Evolutionary conservation across 108 stramenopile genomes (phyloP), one percentile per base, ranked within the genome.

Genomic region (Seminavis robusta): DNA sequence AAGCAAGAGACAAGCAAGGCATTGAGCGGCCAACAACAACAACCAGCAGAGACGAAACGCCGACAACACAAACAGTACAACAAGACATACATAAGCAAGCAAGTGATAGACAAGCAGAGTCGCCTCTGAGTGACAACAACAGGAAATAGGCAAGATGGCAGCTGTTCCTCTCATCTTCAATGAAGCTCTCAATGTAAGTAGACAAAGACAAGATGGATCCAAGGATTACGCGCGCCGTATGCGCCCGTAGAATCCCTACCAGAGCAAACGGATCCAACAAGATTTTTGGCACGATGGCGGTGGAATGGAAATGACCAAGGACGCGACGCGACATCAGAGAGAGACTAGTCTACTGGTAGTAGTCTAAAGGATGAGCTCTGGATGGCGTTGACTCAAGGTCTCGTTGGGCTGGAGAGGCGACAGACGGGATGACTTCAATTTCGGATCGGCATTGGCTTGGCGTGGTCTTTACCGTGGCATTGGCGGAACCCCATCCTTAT

Each of bases 171-270:
- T 93, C 24, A 58, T 60, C 63, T 93, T 93, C 49, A 71, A 59
- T 44, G 87, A 93, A 78, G 87, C 84, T 32, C 73, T 93, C 52
- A 93, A 93, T 52, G 91, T 93, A 70, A 85, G 91, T 93, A 7
- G 23, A 8, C 7, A n/a, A 46, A 31, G 20, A n/a, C 23, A 21
- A 27, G 44, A 13, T 8, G 36, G 33, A 29, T 49, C 24, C 47
- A 25, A 11, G 47, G 32, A 44, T 41, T n/a, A n/a, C n/a, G n/a
- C n/a, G n/a, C n/a, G n/a, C 40, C 46, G 25, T 59, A 20, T 31
- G 28, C 19, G 24, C 26, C 31, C 16, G 57, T 46, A 46, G 15
- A 11, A 17, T 19, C 3, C 16, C 56, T 42, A 44, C 56, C 7
- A 17, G n/a, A 5, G 23, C 3, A n/a, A n/a, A 4, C 47, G 47